A percentile compares a stretch with the other conserved stretches of the same genome.
Evolutionary conservation across 768 basidiomycete species (phyloP).

Genomic region (Chalciporus pseudorubinellus): DNA sequence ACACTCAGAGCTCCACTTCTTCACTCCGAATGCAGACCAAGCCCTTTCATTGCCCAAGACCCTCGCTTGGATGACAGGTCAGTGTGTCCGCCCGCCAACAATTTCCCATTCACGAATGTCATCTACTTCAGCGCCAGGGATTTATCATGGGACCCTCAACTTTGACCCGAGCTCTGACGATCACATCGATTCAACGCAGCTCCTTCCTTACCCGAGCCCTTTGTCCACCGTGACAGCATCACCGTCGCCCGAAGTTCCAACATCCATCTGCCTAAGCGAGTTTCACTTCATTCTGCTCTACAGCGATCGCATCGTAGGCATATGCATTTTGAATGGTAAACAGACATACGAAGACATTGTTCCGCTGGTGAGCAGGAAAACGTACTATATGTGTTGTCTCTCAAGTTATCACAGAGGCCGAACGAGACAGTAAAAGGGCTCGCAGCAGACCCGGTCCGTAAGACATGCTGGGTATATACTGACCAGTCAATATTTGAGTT

Average conservation of each 20-base stretch:
- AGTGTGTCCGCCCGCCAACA: constrained; percentile 14
- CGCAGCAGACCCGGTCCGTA: constrained; percentile 79
- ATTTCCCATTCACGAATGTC: constrained; percentile 3
- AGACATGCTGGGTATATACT: constrained; percentile 94
- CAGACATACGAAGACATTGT: constrained; percentile 80
- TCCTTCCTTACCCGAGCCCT: constrained; percentile 70
- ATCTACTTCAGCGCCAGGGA: constrained; percentile 62
- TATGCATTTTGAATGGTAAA: constrained; percentile 79
- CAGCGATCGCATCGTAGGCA: constrained; percentile 68
- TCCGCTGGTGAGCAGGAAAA: constrained; percentile 58
- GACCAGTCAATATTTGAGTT: constrained; percentile 88
- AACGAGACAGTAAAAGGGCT: constrained; percentile 73
- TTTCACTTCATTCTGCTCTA: constrained; percentile 91
- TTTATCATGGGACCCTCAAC: constrained; percentile 82
- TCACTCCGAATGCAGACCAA: constrained; percentile 67
- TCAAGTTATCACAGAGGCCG: constrained; percentile 53
- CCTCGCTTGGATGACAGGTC: constrained; percentile 92
- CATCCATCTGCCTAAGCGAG: constrained; percentile 82
- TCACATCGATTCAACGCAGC: constrained; percentile 71
- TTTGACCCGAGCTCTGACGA: constrained; percentile 69
- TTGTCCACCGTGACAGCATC: constrained; percentile 23
- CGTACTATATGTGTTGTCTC: neutral
- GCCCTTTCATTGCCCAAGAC: constrained; percentile 65
- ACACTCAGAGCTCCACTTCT: constrained; percentile 80
- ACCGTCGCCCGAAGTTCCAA: constrained; percentile 45